Base-by-base conservation (phyloP, 176 grass and related monocot genomes). In the Hsuehochloa calcarea region DNA sequence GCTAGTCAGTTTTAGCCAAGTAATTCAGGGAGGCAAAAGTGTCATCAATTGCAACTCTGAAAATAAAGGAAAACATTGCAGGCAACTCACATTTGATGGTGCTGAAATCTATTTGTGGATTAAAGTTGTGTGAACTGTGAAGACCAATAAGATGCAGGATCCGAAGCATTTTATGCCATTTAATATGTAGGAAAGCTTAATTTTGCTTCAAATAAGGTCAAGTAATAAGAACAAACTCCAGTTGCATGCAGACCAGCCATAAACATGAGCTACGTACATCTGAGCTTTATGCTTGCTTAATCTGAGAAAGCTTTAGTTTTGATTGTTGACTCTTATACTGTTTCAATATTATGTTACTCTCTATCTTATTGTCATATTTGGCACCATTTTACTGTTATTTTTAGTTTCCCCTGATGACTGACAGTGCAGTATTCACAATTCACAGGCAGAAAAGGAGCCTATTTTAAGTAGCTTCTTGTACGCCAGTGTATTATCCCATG, bases 391-490 rank as follows among this genome's bases (percentile, higher is more conserved):
- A 31, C 52, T 77, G 55, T 41, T 71, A 23, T 25, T 60, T 60
- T 25, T 60, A 25, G 22, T 67, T 67, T 83, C 51, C 23, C 20
- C 6, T 81, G 19, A 72, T 67, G 23, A 4, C 9, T 4, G 44
- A 72, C 19, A 0, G 2, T 78, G 49, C 15, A 31, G 58, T 87
- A 12, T 52, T 88, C 23, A 65, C 82, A 83, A 69, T 77, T 84
- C 4, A 45, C 88, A 99, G 96, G 93, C 96, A 51, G 93, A 99
- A 67, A 99, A 96, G 91, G 96, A 99, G 54, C 93, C 91, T 55
- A 92, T 99, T 86, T 94, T 99, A 76, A 99, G 93, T 87, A 99
- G 96, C 86, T 96, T 94, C 84, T 84, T 99, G 50, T 99, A 96
- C 4, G 93, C 96, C 5, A 99, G 96, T 78, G 96, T 99, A 43